A percentile compares a stretch with the other conserved stretches of the same genome.
phyloP scores from a whole-genome alignment of 768 basidiomycete genomes.

The Lentinula detonsa region DNA sequence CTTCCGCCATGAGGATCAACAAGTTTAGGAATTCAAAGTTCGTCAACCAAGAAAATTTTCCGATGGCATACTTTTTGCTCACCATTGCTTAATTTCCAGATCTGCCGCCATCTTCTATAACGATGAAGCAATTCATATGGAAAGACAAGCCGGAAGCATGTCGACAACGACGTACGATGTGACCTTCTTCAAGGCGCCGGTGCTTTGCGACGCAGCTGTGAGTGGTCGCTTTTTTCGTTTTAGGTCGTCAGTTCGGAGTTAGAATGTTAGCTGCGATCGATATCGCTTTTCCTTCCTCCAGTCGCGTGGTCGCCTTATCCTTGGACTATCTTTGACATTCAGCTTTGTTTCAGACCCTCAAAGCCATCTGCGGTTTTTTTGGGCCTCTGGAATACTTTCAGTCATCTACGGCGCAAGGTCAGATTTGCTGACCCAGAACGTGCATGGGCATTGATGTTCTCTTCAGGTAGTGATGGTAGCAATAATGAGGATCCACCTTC shows the following conservation, averaged over 20 bases:
- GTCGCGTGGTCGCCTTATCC: not conserved
- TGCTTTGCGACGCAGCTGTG: constrained; percentile 58
- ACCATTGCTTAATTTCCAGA: constrained; percentile 14
- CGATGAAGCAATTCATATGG: constrained; percentile 41
- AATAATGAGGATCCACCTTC: not conserved
- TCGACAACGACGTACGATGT: constrained; percentile 17
- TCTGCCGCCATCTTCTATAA: constrained; percentile 47
- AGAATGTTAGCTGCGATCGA: not conserved
- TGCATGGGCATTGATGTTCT: not conserved
- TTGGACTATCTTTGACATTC: not conserved
- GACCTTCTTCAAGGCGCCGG: constrained; percentile 45
- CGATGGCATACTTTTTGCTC: not conserved
- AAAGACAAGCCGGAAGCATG: constrained; percentile 18
- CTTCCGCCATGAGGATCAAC: constrained; percentile 57
- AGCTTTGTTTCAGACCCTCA: constrained; percentile 35
- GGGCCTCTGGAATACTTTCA: constrained; percentile 58
- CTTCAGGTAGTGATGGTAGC: not conserved
- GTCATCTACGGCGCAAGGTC: constrained; percentile 20
- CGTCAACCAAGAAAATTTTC: not conserved
- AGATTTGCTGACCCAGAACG: not conserved
- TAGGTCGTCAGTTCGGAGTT: not conserved
- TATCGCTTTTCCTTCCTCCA: not conserved
- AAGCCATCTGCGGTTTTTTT: constrained; percentile 49
- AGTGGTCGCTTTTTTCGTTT: constrained; percentile 7
- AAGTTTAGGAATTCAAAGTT: constrained; percentile 50